These are phyloP conservation scores for Termitomyces sp. DNA, from an alignment of 768 basidiomycete genomes.

Conservation along the genomic window DNA sequence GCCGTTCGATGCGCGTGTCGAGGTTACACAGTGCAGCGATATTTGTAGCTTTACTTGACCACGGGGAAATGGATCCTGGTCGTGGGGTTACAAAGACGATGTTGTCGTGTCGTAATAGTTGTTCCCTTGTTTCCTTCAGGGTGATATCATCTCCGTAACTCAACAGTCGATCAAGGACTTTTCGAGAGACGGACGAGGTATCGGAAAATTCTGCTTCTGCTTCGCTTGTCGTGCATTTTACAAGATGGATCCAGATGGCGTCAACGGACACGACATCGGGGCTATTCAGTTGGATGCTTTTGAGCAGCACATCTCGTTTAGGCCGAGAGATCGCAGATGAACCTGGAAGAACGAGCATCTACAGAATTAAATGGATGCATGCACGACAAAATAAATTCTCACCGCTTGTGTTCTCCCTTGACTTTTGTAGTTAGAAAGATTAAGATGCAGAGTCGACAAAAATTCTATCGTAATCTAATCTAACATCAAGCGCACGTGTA, in stretches of 20 bases:
- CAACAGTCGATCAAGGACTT: conserved; percentile 64
- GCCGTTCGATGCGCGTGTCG: conserved; percentile 58
- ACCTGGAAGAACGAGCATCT: conserved; percentile 77
- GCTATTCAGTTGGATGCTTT: conserved; percentile 44
- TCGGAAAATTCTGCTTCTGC: conserved; percentile 43
- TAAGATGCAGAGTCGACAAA: neutral
- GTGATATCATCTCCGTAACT: conserved; percentile 78
- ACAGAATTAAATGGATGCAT: neutral
- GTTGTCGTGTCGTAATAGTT: conserved; percentile 30
- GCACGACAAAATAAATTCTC: too few species aligned
- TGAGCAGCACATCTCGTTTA: conserved; percentile 64
- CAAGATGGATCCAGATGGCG: conserved; percentile 81
- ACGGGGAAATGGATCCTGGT: conserved; percentile 91
- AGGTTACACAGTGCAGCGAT: conserved; percentile 88
- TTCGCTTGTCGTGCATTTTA: conserved; percentile 49
- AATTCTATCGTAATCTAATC: conserved; percentile 12
- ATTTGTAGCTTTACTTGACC: conserved; percentile 99
- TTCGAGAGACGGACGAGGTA: conserved; percentile 35
- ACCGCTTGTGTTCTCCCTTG: neutral
- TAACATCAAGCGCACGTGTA: neutral
- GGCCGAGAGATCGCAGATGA: conserved; percentile 68
- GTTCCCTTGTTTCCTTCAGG: conserved; percentile 34
- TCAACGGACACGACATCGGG: conserved; percentile 65
- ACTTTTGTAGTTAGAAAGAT: neutral
- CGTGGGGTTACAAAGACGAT: conserved; percentile 75